Conservation (phyloP, 331 rosid genomes). For the Quercus phellos region DNA sequence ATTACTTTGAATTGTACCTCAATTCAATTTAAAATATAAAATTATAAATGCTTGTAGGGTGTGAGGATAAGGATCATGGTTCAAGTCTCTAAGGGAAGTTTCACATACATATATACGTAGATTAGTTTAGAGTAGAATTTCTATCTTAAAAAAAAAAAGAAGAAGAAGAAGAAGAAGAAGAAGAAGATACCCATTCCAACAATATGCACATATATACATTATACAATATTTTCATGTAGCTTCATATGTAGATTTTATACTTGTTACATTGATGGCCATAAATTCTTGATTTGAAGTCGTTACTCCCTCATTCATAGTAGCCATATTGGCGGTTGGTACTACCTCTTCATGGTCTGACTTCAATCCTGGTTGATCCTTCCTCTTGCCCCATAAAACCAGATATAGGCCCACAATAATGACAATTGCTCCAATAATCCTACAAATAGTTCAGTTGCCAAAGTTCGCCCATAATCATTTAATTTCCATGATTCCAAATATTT, state of each 20-base stretch:
- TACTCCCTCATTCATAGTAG: not conserved
- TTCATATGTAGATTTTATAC: not conserved
- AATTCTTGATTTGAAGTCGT: not conserved
- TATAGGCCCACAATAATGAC: slow-evolving; percentile 41
- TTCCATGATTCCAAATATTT: too few relatives aligned
- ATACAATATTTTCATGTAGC: too few relatives aligned
- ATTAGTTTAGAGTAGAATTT: fast-evolving
- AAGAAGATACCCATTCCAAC: too few relatives aligned
- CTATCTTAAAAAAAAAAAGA: too few relatives aligned
- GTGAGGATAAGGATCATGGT: fast-evolving
- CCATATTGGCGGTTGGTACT: slow-evolving; percentile 4
- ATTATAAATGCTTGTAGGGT: too few relatives aligned
- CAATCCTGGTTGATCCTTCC: slow-evolving; percentile 22
- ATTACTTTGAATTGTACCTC: too few relatives aligned
- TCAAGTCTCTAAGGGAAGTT: fast-evolving
- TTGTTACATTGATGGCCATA: not conserved
- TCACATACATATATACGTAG: too few relatives aligned
- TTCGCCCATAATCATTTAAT: too few relatives aligned
- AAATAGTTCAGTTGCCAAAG: too few relatives aligned
- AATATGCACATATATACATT: too few relatives aligned
- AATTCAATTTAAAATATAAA: too few relatives aligned
- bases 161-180: too few relatives aligned
- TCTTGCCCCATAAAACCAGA: slow-evolving; percentile 51
- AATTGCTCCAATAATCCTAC: slow-evolving; percentile 44
- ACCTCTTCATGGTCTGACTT: not conserved